Evolutionary conservation across 805 yeast species (phyloP).

Genomic region (Zygosaccharomyces bailii): DNA sequence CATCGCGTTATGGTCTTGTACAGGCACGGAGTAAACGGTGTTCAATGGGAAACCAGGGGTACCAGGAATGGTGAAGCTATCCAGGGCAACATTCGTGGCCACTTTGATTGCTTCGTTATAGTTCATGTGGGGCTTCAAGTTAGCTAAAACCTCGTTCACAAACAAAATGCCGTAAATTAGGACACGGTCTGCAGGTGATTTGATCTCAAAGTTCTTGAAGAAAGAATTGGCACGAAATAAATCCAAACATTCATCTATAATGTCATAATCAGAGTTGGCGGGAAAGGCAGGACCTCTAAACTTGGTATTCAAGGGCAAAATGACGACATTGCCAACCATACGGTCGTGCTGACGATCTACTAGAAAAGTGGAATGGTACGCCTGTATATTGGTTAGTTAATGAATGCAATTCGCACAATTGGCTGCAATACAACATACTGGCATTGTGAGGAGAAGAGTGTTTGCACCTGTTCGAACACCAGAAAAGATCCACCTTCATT

Average conservation of each 20-base stretch:
- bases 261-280: slow-evolving; percentile 72
- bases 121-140: slow-evolving; percentile 48
- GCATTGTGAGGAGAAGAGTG: not conserved
- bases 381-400: slow-evolving; percentile 36
- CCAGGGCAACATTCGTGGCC: slow-evolving; percentile 83
- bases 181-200: slow-evolving; percentile 90
- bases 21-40: slow-evolving; percentile 63
- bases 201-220: slow-evolving; percentile 94
- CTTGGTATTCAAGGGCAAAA: slow-evolving; percentile 81
- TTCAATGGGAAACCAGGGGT: slow-evolving; percentile 93
- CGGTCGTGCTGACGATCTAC: slow-evolving; percentile 59
- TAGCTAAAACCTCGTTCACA: slow-evolving; percentile 77
- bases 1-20: slow-evolving; percentile 68
- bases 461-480: not conserved
- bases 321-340: slow-evolving; percentile 70
- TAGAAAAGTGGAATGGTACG: slow-evolving; percentile 76
- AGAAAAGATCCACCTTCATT: too few relatives aligned
- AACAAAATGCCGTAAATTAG: slow-evolving; percentile 90
- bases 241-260: slow-evolving; percentile 86
- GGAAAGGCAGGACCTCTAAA: slow-evolving; percentile 92
- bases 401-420: not conserved
- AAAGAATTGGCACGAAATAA: slow-evolving; percentile 93
- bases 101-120: slow-evolving; percentile 58
- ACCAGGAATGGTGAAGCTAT: slow-evolving; percentile 89
- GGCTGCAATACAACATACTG: not conserved